Conservation (phyloP, 768 basidiomycete species). For the Hydnomerulius pinastri region DNA sequence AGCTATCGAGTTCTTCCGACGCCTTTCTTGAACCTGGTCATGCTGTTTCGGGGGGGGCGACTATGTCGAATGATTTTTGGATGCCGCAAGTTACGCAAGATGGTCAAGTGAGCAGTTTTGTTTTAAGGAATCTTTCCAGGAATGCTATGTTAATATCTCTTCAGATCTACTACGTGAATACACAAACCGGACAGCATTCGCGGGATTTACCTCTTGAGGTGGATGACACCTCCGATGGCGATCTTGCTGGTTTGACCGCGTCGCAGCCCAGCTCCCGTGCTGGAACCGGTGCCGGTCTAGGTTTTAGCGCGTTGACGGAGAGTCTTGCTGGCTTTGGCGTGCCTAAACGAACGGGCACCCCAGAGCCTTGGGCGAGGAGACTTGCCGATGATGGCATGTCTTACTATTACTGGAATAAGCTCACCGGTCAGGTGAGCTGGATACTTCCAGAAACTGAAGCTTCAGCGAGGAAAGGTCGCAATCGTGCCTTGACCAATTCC, state of each 20-base stretch:
- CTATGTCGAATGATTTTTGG: slow-evolving; percentile 79
- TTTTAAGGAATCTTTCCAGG: background rate
- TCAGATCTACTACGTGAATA: slow-evolving; percentile 95
- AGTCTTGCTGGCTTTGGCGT: slow-evolving; percentile 60
- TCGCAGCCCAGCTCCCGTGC: slow-evolving; percentile 59
- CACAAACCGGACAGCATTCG: slow-evolving; percentile 79
- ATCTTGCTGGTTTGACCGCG: slow-evolving; percentile 55
- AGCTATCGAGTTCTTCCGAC: slow-evolving; percentile 37
- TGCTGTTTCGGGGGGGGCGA: slow-evolving; percentile 27
- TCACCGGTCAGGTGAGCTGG: slow-evolving; percentile 70
- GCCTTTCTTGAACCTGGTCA: slow-evolving; percentile 35
- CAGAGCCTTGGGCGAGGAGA: slow-evolving; percentile 82
- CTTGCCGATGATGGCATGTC: slow-evolving; percentile 82
- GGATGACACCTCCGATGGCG: slow-evolving; percentile 65
- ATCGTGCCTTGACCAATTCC: slow-evolving; percentile 34
- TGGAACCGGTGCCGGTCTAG: slow-evolving; percentile 54
- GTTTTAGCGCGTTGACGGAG: slow-evolving; percentile 40
- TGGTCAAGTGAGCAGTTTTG: slow-evolving; percentile 67
- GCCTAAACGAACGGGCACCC: slow-evolving; percentile 57
- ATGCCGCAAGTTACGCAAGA: slow-evolving; percentile 81
- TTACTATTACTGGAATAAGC: slow-evolving; percentile 77
- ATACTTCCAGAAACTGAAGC: slow-evolving; percentile 53
- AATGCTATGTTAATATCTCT: background rate
- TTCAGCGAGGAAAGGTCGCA: slow-evolving; percentile 30
- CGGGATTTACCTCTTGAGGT: slow-evolving; percentile 80